Conservation (phyloP, 208 protist species). For the Trypanosoma congolense region DNA sequence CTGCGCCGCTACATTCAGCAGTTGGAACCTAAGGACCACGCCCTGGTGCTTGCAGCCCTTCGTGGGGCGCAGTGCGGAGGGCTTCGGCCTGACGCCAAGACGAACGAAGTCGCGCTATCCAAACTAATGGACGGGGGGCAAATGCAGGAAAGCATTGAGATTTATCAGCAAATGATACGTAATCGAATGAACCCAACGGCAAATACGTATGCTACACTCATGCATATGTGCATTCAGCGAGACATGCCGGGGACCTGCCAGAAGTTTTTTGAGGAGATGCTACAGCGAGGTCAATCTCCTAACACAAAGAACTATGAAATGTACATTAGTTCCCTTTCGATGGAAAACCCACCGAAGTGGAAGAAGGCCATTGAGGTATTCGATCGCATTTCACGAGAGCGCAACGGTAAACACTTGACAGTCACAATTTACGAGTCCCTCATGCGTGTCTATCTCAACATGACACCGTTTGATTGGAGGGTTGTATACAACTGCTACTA, state of each 20-base stretch:
- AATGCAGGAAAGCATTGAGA: conserved; percentile 71
- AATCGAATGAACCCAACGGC: conserved; percentile 59
- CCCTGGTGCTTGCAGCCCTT: conserved; percentile 55
- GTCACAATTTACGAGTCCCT: conserved; percentile 82
- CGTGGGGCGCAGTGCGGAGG: conserved; percentile 53
- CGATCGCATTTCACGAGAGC: conserved; percentile 64
- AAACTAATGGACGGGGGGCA: conserved; percentile 63
- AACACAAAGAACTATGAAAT: conserved; percentile 63
- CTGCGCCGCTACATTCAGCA: conserved; percentile 65
- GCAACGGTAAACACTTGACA: conserved; percentile 28
- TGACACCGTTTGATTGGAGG: conserved; percentile 86
- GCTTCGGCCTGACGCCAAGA: conserved; percentile 45
- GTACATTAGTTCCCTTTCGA: conserved; percentile 62
- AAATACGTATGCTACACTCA: conserved; percentile 64
- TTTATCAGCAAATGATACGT: conserved; percentile 60
- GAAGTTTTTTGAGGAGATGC: conserved; percentile 68
- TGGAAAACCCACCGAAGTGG: conserved; percentile 75
- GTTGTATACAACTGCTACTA: conserved; percentile 88
- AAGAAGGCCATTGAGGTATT: conserved; percentile 73
- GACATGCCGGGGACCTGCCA: conserved; percentile 56
- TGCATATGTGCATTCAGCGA: conserved; percentile 73
- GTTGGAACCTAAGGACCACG: conserved; percentile 42
- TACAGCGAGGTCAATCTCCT: conserved; percentile 51
- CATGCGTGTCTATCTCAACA: conserved; percentile 85
- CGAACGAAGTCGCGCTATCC: conserved; percentile 62